A percentile compares a stretch with the other conserved stretches of the same genome.
Conservation (phyloP, 495 filamentous ascomycete species). For the Aspergillus campestris region DNA sequence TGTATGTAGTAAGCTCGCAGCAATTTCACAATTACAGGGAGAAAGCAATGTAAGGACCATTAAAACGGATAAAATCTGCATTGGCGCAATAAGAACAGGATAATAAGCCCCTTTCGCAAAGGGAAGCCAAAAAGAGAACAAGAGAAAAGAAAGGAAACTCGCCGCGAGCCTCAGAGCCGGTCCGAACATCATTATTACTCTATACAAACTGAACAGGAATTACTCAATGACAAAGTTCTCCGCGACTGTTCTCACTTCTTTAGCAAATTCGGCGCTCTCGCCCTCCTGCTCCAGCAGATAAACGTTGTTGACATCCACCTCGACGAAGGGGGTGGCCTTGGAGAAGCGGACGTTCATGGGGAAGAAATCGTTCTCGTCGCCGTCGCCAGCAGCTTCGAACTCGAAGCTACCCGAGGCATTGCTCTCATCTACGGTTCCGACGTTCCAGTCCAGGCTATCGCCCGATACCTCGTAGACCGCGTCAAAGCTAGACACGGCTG, state of each 20-base stretch:
- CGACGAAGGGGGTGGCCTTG: constrained; percentile 76
- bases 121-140: constrained; percentile 8
- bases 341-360: constrained; percentile 89
- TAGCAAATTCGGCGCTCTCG: constrained; percentile 77
- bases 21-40: too few species aligned
- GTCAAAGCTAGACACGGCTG: constrained; percentile 84
- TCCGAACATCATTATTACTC: constrained; percentile 40
- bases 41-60: too few species aligned
- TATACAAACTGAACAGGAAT: constrained; percentile 25
- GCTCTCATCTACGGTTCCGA: constrained; percentile 71
- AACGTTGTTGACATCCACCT: constrained; percentile 76
- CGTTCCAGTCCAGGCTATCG: constrained; percentile 86
- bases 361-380: constrained; percentile 86
- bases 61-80: too few species aligned
- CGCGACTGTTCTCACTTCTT: constrained; percentile 78
- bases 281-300: constrained; percentile 64
- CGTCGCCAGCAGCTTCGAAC: constrained; percentile 78
- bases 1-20: too few species aligned
- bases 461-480: constrained; percentile 90
- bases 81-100: not conserved
- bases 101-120: constrained; percentile 5
- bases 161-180: constrained; percentile 12
- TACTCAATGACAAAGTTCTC: constrained; percentile 78
- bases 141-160: constrained; percentile 4
- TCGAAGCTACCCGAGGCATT: constrained; percentile 83